Evolutionary conservation across 805 yeast species (phyloP).

Genomic region (Pichia phayaonensis): DNA sequence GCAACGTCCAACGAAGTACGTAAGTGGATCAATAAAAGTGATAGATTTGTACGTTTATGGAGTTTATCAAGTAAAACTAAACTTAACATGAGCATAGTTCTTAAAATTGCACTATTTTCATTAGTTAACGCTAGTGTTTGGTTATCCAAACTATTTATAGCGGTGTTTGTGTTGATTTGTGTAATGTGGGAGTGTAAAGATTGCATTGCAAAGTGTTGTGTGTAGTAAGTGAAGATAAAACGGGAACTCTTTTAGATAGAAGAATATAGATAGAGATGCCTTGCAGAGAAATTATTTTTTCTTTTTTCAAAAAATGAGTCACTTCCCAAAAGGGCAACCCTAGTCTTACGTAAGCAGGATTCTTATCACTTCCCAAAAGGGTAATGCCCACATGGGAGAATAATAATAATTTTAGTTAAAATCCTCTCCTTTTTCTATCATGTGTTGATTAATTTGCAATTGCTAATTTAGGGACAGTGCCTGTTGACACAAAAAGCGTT

Average conservation of each 20-base stretch:
- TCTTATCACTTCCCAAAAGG: not conserved
- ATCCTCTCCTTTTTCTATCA: no score
- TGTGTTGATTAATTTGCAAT: no score
- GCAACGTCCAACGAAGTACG: not conserved
- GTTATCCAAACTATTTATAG: not conserved
- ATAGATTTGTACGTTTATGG: conserved; percentile 6
- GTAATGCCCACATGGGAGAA: not conserved
- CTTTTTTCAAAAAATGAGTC: not conserved
- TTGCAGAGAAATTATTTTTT: no score
- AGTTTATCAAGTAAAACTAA: conserved; percentile 12
- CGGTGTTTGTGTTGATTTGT: not conserved
- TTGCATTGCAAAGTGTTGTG: not conserved
- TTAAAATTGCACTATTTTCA: not conserved
- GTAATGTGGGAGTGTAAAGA: not conserved
- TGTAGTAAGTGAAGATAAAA: not conserved
- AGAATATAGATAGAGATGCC: no score
- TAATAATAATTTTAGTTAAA: no score
- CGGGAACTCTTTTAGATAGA: no score
- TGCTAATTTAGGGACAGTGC: no score
- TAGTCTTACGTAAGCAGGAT: not conserved
- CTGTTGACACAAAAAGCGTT: not conserved
- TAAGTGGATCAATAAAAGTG: conserved; percentile 8
- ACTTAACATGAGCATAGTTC: not conserved
- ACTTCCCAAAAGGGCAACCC: not conserved
- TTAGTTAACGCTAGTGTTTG: not conserved